Base-by-base conservation (phyloP, 176 grass and related monocot species). In the Oryza glumipatula region DNA sequence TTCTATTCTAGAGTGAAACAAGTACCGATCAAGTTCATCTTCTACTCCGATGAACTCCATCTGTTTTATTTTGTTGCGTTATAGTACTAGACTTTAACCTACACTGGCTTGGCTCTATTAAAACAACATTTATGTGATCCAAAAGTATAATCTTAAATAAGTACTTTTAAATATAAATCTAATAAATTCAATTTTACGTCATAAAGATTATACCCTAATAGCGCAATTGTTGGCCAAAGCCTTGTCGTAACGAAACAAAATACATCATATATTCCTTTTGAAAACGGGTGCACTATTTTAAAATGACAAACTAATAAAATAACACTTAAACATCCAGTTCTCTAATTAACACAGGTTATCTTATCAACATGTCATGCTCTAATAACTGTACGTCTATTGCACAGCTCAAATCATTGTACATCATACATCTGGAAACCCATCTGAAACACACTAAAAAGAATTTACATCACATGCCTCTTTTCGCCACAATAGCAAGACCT, bases 401-500 rank as follows among this genome's bases (percentile, higher is more conserved):
- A 67, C 6, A 56, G 17, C 43, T 67, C 44, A 54, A 54, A 33
- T 39, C 23, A 47, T 17, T 81, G 32, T 82, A 76, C 54, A 73
- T 15, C 47, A 83, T 73, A 72, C 56, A 78, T 83, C 58, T 67
- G n/a, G 79, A 74, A 77, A 21, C 54, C 43, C 75, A n/a, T 73
- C 39, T 78, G 11, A 72, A 48, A 66, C 54, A 82, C 45, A 82
- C 56, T 23, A 54, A 2, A 68, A 74, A 44, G 49, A 90, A 86
- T 82, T 82, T 86, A 82, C 88, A 86, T 67, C 43, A 65, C 52
- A 76, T 24, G 54, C 28, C 21, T 54, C 43, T 46, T 45, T 24
- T 36, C 7, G 32, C 72, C 43, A 45, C 24, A 33, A 12, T 30
- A 76, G 65, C 65, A 52, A 9, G 11, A 69, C 26, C 47, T 61